Base-by-base conservation (phyloP, 2,329 filamentous ascomycete species). In the Rasamsonia emersonii region DNA sequence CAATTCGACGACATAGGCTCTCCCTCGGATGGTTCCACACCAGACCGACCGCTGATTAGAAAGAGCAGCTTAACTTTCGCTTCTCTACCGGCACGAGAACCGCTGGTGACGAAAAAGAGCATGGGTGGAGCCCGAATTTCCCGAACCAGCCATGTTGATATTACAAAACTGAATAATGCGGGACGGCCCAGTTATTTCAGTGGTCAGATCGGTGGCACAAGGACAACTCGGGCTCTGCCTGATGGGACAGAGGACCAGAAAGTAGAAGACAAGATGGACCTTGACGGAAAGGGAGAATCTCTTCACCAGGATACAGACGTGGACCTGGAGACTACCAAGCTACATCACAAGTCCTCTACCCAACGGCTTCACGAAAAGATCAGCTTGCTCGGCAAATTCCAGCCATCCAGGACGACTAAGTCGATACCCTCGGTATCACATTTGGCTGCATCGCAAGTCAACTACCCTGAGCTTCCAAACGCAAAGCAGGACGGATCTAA, bases 1-100 rank as follows among this genome's bases (percentile, higher is more conserved):
- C 49, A 46, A 17, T 45, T 65, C 28, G 64, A 67, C 37, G 64
- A 66, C 30, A 61, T 67, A 17, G 63, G 58, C 24, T 66, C 64
- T 11, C 62, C 65, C 11, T 69, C 65, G 2, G 63, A 66, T 37
- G 57, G 50, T 5, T 67, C 63, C 18, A 66, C 62, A 10, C 65
- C 65, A 5, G 62, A 61, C 31, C 50, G 84, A 44, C 81, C 82
- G 2, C 68, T 84, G 18, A 73, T 93, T 44, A 79, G 89, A 26
- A 96, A 96, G 68, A 94, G 88, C 60, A 96, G 89, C 54, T 71
- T 98, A 38, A 93, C 83, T 37, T 96, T 98, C 61, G 86, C 91
- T 21, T 86, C 91, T 11, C 68, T 98, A 9, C 91, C 91, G 18
- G 88, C 89, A 3, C 75, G 91, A 39, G 89, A 96, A 50, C 89